These are phyloP conservation scores for Zasmidium cellare DNA, from an alignment of 2,329 filamentous ascomycete genomes.

Conservation along the genomic window DNA sequence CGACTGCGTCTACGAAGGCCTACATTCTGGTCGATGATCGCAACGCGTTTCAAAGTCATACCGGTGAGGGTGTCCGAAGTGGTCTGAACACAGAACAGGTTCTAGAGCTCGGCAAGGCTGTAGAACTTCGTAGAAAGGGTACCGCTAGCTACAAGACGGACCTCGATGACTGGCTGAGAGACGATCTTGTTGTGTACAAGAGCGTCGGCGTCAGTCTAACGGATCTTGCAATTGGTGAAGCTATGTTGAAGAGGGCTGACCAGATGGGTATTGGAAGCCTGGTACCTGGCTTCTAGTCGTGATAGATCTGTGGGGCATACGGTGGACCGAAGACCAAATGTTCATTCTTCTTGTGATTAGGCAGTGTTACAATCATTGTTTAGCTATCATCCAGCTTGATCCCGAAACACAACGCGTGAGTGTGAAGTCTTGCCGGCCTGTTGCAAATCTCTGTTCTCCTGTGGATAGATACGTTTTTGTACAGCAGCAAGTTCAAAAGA, in stretches of 20 bases:
- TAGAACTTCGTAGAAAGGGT: constrained; percentile 13
- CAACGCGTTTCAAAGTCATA: constrained; percentile 47
- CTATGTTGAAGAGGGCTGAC: constrained; percentile 13
- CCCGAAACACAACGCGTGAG: too few relatives aligned
- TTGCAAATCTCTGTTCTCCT: too few relatives aligned
- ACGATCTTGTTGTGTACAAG: constrained; percentile 50
- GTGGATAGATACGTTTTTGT: too few relatives aligned
- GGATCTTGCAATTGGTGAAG: constrained; percentile 41
- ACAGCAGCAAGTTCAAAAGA: too few relatives aligned
- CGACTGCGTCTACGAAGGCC: constrained; percentile 8
- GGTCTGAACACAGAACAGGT: constrained; percentile 39
- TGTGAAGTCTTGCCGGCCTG: too few relatives aligned
- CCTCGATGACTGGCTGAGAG: constrained; percentile 25
- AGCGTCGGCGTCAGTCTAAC: constrained; percentile 54
- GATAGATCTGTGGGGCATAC: too few relatives aligned
- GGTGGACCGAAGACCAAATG: too few relatives aligned
- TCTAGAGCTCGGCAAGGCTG: constrained; percentile 45
- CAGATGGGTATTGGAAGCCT: too few relatives aligned
- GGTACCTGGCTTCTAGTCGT: too few relatives aligned
- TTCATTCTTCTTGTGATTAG: too few relatives aligned
- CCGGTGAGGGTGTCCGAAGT: constrained; percentile 48
- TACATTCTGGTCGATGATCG: constrained; percentile 30
- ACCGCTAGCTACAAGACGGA: constrained; percentile 9
- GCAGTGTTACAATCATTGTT: too few relatives aligned
- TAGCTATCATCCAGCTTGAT: too few relatives aligned